Evolutionary conservation across 495 filamentous ascomycete genomes (phyloP).

Genomic region (Opeltia flavorubescens): DNA sequence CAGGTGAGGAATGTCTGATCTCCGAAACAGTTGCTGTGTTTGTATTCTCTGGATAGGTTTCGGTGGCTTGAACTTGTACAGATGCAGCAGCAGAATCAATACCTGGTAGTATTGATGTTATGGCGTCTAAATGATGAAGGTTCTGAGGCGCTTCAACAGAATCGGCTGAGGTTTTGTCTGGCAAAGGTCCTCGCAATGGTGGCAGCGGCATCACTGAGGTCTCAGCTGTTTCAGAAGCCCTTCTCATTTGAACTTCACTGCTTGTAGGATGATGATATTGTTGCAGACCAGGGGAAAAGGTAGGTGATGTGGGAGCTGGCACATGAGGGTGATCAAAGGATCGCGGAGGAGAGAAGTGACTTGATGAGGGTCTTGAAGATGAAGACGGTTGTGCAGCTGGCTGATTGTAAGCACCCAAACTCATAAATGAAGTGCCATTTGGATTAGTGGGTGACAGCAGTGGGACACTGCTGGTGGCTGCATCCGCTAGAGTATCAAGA

Average conservation of each 20-base stretch:
- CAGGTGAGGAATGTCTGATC: conserved; percentile 11
- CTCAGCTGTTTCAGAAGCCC: conserved; percentile 3
- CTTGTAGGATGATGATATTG: conserved; percentile 12
- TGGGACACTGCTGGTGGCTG: conserved; percentile 15
- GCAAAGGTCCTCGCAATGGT: conserved; percentile 4
- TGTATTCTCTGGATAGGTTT: background rate
- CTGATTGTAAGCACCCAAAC: background rate
- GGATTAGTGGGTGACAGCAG: conserved; percentile 12
- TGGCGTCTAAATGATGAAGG: background rate
- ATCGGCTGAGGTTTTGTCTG: background rate
- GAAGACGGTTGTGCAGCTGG: background rate
- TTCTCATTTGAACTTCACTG: conserved; percentile 2
- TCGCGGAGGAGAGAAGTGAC: conserved; percentile 7
- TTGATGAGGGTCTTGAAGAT: conserved; percentile 11
- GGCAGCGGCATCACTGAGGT: conserved; percentile 5
- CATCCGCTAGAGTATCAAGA: conserved; percentile 16
- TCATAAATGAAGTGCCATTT: background rate
- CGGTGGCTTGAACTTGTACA: background rate
- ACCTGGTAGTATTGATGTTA: background rate
- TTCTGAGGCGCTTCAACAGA: background rate
- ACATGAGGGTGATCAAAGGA: conserved; percentile 1
- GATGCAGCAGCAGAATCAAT: background rate
- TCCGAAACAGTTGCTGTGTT: background rate
- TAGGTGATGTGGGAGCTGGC: background rate
- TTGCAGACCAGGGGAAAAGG: conserved; percentile 8